These are phyloP conservation scores for Kalmanozyma brasiliensis DNA, from an alignment of 1,284 basidiomycete species.

Conservation along the genomic window DNA sequence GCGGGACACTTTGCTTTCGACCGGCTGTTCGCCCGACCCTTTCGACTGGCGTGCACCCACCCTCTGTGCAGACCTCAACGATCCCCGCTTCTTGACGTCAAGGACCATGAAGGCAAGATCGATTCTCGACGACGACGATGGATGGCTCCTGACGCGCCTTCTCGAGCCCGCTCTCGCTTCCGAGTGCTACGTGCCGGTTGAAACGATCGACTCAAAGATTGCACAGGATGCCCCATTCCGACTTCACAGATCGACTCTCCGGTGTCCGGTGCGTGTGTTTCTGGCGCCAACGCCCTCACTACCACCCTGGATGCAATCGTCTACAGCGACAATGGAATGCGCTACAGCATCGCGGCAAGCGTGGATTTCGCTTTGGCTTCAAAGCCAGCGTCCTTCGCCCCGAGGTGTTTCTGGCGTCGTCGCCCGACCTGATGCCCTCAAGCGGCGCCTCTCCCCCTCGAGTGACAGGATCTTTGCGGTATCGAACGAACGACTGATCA, in stretches of 20 bases:
- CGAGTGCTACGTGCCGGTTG: not conserved
- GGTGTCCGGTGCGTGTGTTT: conserved; percentile 8
- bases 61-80: conserved; percentile 6
- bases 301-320: conserved; percentile 13
- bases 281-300: conserved; percentile 10
- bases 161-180: conserved; percentile 14
- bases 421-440: conserved; percentile 36
- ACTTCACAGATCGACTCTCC: conserved; percentile 1
- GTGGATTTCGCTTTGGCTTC: conserved; percentile 23
- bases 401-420: conserved; percentile 17
- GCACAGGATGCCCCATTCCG: not conserved
- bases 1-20: conserved; percentile 18
- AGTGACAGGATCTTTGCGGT: conserved; percentile 4
- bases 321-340: conserved; percentile 43
- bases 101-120: conserved; percentile 9
- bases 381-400: conserved; percentile 26
- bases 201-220: too few relatives aligned
- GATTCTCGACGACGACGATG: not conserved
- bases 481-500: conserved; percentile 10
- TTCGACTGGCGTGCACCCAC: conserved; percentile 30
- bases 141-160: conserved; percentile 1
- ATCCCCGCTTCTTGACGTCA: conserved; percentile 8
- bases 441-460: conserved; percentile 27
- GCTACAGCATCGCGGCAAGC: conserved; percentile 6
- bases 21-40: conserved; percentile 22